phyloP scores from a whole-genome alignment of 2,329 filamentous ascomycete species.

The Juglanconis sp. region DNA sequence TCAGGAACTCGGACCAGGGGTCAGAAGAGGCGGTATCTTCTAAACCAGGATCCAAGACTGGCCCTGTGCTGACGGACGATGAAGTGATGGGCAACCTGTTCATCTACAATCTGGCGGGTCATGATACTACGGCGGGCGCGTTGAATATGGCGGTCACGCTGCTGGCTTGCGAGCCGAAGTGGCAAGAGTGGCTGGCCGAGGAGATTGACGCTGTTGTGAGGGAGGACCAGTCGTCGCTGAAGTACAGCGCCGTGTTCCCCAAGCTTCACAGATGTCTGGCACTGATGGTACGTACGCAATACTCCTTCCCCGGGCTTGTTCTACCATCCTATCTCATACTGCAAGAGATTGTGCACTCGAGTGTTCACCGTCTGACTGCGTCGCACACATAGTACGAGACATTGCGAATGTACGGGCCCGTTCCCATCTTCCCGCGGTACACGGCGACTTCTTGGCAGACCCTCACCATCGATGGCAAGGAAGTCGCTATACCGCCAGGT shows the following conservation, averaged over 20 bases:
- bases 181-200: slow-evolving; percentile 28
- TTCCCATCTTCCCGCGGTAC: background rate
- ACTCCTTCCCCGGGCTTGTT: no score
- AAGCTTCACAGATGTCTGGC: slow-evolving; percentile 13
- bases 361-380: no score
- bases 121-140: slow-evolving; percentile 26
- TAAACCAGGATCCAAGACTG: background rate
- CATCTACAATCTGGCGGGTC: slow-evolving; percentile 27
- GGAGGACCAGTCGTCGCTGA: slow-evolving; percentile 3
- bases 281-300: slow-evolving; percentile 5
- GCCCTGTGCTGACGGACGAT: background rate
- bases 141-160: slow-evolving; percentile 41
- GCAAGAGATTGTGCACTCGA: no score
- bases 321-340: no score
- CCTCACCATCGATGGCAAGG: slow-evolving; percentile 1
- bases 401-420: slow-evolving; percentile 9
- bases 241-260: slow-evolving; percentile 8
- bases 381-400: slow-evolving; percentile 6
- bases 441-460: background rate
- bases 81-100: slow-evolving; percentile 28
- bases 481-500: background rate
- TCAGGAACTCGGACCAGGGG: background rate
- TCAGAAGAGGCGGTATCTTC: background rate
- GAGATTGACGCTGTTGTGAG: slow-evolving; percentile 23
- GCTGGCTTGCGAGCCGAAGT: slow-evolving; percentile 32